Evolutionary conservation across 2,329 filamentous ascomycete species (phyloP).

Genomic region (Pseudogymnoascus sp.): DNA sequence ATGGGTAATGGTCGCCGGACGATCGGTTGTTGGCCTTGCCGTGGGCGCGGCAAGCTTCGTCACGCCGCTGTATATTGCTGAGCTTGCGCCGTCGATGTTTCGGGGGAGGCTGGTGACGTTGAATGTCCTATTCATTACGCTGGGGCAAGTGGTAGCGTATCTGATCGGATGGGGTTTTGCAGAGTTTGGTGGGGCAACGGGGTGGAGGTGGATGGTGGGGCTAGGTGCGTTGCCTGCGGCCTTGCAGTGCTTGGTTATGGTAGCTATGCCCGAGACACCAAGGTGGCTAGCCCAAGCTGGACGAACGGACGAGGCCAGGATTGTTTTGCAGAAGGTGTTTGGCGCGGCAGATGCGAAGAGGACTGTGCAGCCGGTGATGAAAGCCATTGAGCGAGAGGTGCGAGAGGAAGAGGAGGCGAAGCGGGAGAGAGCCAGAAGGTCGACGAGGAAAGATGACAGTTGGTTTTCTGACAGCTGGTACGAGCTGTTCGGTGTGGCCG

Average conservation of each 20-base stretch:
- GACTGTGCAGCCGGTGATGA: constrained; percentile 52
- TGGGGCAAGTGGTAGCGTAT: constrained; percentile 85
- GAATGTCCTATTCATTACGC: constrained; percentile 73
- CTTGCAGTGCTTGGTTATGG: constrained; percentile 59
- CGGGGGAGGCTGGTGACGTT: constrained; percentile 76
- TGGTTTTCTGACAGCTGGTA: constrained; percentile 36
- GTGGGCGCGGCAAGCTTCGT: constrained; percentile 75
- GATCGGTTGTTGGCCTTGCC: constrained; percentile 61
- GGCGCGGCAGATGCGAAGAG: constrained; percentile 37
- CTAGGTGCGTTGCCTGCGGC: constrained; percentile 70
- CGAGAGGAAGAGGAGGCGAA: constrained; percentile 54
- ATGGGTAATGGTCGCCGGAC: constrained; percentile 55
- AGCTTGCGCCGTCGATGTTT: constrained; percentile 68
- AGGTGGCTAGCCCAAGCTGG: constrained; percentile 73
- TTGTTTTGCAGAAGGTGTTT: constrained; percentile 58
- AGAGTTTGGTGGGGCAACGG: constrained; percentile 43
- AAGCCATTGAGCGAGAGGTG: constrained; percentile 66
- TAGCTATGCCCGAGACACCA: constrained; percentile 78
- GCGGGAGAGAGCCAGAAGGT: constrained; percentile 18
- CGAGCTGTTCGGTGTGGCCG: constrained; percentile 48
- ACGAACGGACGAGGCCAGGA: constrained; percentile 50
- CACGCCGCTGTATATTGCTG: constrained; percentile 79
- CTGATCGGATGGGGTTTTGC: constrained; percentile 69
- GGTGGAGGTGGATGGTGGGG: constrained; percentile 90
- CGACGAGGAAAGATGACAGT: constrained; percentile 12